Percentiles rank a stretch among this genome's conserved stretches.
phyloP scores from a whole-genome alignment of 1,284 basidiomycete genomes.

The Pseudozyma sp. region DNA sequence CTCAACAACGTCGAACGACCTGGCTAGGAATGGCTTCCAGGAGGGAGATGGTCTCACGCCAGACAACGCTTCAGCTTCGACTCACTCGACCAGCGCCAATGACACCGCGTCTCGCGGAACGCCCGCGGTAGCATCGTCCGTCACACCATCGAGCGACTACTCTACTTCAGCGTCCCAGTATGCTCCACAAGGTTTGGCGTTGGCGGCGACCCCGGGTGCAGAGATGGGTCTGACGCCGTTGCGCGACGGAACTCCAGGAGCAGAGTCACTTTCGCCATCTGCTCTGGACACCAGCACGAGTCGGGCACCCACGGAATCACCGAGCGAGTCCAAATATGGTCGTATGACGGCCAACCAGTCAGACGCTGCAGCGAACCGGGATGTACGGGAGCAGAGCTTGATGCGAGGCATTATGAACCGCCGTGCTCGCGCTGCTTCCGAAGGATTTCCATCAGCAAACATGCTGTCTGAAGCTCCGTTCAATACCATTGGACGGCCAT shows the following conservation, averaged over 20 bases:
- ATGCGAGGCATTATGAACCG: slow-evolving; percentile 40
- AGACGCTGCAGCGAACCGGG: slow-evolving; percentile 29
- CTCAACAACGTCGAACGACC: slow-evolving; percentile 16
- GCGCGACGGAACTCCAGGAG: slow-evolving; percentile 13
- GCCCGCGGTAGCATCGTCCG: slow-evolving; percentile 11
- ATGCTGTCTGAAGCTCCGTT: slow-evolving; percentile 21
- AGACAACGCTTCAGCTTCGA: slow-evolving; percentile 40
- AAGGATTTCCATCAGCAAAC: slow-evolving; percentile 31
- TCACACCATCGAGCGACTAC: slow-evolving; percentile 28
- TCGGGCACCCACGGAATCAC: slow-evolving; percentile 35
- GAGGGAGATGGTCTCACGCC: slow-evolving; percentile 18
- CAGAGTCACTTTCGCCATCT: slow-evolving; percentile 4
- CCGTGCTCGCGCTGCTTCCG: slow-evolving; percentile 41
- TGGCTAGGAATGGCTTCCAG: slow-evolving; percentile 8
- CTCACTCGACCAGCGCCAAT: slow-evolving; percentile 35
- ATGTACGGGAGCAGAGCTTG: slow-evolving; percentile 26
- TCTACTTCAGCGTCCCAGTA: slow-evolving; percentile 13
- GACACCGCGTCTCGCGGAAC: slow-evolving; percentile 26
- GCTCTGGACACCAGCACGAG: slow-evolving; percentile 3
- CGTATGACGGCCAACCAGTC: slow-evolving; percentile 34
- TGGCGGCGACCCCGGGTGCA: neutral
- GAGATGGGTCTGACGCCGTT: slow-evolving; percentile 13
- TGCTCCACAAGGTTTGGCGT: neutral
- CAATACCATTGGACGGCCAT: slow-evolving; percentile 3
- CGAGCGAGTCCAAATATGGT: slow-evolving; percentile 35